Conservation (phyloP, 1,284 basidiomycete genomes). For the Leccinum ponderosum region DNA sequence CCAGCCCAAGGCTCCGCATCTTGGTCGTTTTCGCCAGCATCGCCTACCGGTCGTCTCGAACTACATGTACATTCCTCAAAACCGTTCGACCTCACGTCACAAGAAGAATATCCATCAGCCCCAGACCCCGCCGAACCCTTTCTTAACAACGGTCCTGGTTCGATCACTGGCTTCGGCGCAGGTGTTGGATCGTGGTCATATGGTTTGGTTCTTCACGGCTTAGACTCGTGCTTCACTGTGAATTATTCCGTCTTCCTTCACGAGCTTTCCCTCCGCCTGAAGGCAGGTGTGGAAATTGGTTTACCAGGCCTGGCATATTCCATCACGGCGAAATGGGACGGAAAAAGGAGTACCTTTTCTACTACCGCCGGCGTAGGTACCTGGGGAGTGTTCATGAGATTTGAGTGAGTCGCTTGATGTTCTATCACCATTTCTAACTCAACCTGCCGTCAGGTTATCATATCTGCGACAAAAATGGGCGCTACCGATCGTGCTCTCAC, state of each 20-base stretch:
- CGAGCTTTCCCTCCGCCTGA: constrained; percentile 35
- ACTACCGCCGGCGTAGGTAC: constrained; percentile 34
- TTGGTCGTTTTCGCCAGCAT: constrained; percentile 30
- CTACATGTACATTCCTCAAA: constrained; percentile 32
- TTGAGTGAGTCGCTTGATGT: constrained; percentile 29
- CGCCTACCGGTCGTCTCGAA: constrained; percentile 27
- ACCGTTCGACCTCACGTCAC: constrained; percentile 32
- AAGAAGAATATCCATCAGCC: constrained; percentile 23
- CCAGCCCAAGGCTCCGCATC: constrained; percentile 28
- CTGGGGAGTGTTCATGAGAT: constrained; percentile 33
- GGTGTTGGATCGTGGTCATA: constrained; percentile 34
- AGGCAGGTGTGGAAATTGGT: constrained; percentile 36
- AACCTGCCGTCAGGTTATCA: constrained; percentile 35
- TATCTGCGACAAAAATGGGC: constrained; percentile 54
- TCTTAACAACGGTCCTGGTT: constrained; percentile 33
- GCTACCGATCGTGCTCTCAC: constrained; percentile 55
- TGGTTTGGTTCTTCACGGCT: constrained; percentile 31
- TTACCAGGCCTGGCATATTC: constrained; percentile 28
- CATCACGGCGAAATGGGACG: constrained; percentile 34
- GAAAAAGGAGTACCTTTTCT: constrained; percentile 30
- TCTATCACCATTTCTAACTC: constrained; percentile 6
- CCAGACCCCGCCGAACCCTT: constrained; percentile 23
- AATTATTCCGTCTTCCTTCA: constrained; percentile 33
- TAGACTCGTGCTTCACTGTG: constrained; percentile 31
- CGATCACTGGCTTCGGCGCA: constrained; percentile 30